A percentile compares a stretch with the other conserved stretches of the same genome.
Conservation (phyloP, 164 flowering plant species). For the Vitis labrusca region DNA sequence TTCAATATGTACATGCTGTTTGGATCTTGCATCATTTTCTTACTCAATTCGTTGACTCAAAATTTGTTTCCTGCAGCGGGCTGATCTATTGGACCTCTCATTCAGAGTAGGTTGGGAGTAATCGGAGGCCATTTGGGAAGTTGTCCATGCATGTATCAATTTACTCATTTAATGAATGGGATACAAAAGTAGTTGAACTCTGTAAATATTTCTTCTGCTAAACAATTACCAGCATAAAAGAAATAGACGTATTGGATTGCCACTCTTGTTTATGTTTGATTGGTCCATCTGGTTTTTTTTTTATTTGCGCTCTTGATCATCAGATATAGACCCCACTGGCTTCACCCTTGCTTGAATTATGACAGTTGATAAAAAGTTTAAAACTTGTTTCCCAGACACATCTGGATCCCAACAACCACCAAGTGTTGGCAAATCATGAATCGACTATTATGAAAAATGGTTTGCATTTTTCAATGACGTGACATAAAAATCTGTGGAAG, state of each 20-base stretch:
- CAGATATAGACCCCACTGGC: too few species aligned
- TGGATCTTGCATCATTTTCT: not conserved
- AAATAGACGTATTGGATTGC: not conserved
- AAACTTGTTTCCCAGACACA: too few species aligned
- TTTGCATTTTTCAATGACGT: too few species aligned
- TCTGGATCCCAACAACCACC: too few species aligned
- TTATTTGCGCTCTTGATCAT: too few species aligned
- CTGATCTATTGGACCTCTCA: slow-evolving; percentile 78
- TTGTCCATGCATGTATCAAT: not conserved
- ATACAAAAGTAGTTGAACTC: not conserved
- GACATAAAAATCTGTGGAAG: too few species aligned
- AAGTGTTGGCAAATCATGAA: too few species aligned
- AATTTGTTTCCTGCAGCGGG: slow-evolving; percentile 49
- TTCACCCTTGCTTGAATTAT: too few species aligned
- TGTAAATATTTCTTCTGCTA: slow-evolving; percentile 9
- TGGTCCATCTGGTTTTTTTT: too few species aligned
- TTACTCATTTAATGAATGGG: not conserved
- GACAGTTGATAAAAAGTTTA: too few species aligned
- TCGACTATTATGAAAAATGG: too few species aligned
- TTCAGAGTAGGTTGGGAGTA: slow-evolving; percentile 39
- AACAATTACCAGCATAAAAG: not conserved
- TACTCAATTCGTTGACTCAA: not conserved
- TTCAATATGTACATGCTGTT: not conserved
- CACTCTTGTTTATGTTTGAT: too few species aligned
- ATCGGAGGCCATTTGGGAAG: not conserved